phyloP scores from a whole-genome alignment of 2,329 filamentous ascomycete genomes.

The Botrytis paeoniae region DNA sequence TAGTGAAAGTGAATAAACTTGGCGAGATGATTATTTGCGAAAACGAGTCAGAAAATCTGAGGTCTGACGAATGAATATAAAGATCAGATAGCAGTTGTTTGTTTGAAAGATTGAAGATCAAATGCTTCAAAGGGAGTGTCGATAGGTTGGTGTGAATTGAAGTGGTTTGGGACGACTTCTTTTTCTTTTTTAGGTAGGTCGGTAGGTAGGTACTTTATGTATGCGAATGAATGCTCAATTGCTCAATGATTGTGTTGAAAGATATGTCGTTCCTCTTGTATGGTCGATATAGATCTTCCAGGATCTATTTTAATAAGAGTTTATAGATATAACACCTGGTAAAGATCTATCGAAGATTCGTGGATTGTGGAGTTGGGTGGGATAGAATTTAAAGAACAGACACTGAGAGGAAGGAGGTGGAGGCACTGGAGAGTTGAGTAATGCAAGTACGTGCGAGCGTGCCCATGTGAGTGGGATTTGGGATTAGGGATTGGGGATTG shows the following conservation, averaged over 20 bases:
- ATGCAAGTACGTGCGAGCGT: conserved; percentile 1
- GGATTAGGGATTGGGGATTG: background rate
- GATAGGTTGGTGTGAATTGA: background rate
- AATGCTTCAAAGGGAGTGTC: background rate
- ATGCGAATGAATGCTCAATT: conserved; percentile 15
- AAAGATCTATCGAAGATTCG: background rate
- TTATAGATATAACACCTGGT: background rate
- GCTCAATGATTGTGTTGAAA: conserved; percentile 9
- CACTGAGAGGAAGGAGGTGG: background rate
- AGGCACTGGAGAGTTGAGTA: background rate
- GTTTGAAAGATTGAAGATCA: background rate
- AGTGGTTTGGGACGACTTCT: background rate
- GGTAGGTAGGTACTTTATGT: background rate
- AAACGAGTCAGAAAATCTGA: background rate
- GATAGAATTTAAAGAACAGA: background rate
- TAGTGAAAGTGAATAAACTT: background rate
- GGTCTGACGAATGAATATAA: background rate
- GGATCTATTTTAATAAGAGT: conserved; percentile 14
- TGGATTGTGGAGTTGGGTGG: background rate
- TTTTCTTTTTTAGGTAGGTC: background rate
- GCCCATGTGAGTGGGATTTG: background rate
- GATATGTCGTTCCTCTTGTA: background rate
- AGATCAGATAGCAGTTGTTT: background rate
- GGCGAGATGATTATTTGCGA: conserved; percentile 3
- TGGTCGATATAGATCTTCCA: conserved; percentile 15